Base-by-base conservation (phyloP, 73 alveolate species). In the Paramecium sexaurelia region DNA sequence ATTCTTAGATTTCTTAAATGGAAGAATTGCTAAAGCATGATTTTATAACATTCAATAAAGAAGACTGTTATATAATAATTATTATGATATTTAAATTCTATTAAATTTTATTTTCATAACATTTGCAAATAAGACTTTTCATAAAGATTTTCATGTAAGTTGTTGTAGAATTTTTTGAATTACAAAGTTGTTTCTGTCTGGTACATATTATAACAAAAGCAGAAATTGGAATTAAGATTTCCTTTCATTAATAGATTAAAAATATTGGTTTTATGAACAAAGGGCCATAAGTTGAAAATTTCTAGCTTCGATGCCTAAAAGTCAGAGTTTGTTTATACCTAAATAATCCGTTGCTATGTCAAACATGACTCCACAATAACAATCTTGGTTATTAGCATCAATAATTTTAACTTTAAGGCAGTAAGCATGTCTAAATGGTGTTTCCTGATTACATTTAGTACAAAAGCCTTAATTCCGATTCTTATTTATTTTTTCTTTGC, bases 21-120 rank as follows among this genome's bases (percentile, higher is more conserved):
- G 90, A 41, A 78, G 55, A 45, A 78, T 78, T 24, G 75, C 90
- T 36, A 78, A 78, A 33, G 69, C 75, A 24, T 78, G 90, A 78
- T 26, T 15, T 51, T 5, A 51, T 51, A 22, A 69, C n/a, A n/a
- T n/a, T n/a, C n/a, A n/a, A n/a, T n/a, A n/a, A n/a, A n/a, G n/a
- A n/a, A 24, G 5, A 20, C 3, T 57, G 37, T 57, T 7, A 19
- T 47, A 2, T 47, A 47, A 19, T 20, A 20, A 8, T 27, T 32
- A 32, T 69, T 32, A 17, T 69, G n/a, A n/a, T n/a, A n/a, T n/a
- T n/a, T n/a, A n/a, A n/a, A n/a, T n/a, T n/a, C n/a, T n/a, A n/a
- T n/a, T n/a, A n/a, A n/a, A n/a, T n/a, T n/a, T n/a, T n/a, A n/a
- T n/a, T n/a, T n/a, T n/a, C n/a, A n/a, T n/a, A n/a, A n/a, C n/a